These are phyloP conservation scores for Hordeum marinum DNA, from an alignment of 176 grass and related monocot species.

Conservation along the genomic window DNA sequence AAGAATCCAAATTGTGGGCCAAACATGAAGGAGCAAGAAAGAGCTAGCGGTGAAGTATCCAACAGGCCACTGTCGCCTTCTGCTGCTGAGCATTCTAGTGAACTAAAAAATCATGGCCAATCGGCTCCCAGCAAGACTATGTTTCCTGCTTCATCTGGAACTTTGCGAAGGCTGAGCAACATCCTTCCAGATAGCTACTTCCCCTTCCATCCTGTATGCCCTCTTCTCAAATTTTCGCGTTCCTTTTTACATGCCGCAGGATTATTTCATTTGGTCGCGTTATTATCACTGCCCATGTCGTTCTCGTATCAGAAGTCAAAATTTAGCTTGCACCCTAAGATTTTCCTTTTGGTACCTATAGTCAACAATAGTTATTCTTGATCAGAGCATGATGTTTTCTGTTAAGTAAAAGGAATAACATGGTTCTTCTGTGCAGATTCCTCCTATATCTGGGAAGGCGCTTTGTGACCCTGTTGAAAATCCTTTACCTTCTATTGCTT, in stretches of 20 bases:
- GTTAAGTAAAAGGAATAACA: conserved; percentile 25
- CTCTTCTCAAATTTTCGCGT: conserved; percentile 12
- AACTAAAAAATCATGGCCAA: conserved; percentile 37
- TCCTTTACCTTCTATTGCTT: conserved; percentile 55
- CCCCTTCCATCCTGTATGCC: conserved; percentile 81
- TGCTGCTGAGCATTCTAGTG: conserved; percentile 30
- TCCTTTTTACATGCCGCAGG: not conserved
- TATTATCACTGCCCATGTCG: conserved; percentile 3
- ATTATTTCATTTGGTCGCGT: not conserved
- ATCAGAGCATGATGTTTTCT: not conserved
- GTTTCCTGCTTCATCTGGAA: conserved; percentile 40
- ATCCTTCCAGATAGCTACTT: conserved; percentile 76
- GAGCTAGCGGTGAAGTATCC: conserved; percentile 30
- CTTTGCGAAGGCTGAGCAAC: conserved; percentile 58
- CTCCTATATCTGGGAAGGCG: conserved; percentile 49
- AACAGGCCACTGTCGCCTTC: conserved; percentile 24
- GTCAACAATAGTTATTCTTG: not conserved
- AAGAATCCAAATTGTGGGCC: conserved; percentile 34
- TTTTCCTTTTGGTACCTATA: conserved; percentile 8
- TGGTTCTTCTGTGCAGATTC: conserved; percentile 48
- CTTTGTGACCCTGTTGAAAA: conserved; percentile 46
- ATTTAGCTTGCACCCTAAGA: not conserved
- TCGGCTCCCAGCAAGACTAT: conserved; percentile 19
- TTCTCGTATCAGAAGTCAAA: not conserved
- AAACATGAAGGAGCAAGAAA: conserved; percentile 48